These are phyloP conservation scores for Phyllosticta citriasiana DNA, from an alignment of 2,329 filamentous ascomycete species.

Conservation along the genomic window DNA sequence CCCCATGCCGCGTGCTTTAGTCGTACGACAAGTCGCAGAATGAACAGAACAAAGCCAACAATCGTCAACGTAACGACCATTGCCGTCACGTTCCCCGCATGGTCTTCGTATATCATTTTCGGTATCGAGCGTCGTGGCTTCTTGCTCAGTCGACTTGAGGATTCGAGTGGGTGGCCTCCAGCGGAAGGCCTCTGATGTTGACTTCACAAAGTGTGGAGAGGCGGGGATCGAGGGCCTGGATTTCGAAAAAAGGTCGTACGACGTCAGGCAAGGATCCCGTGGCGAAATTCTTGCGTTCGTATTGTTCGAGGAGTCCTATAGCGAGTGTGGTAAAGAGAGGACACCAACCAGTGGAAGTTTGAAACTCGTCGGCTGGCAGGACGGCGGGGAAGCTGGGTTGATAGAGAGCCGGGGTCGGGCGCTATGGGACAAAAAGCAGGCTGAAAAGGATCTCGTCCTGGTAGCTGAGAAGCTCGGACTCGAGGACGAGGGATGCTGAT, in stretches of 20 bases:
- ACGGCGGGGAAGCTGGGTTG: neutral
- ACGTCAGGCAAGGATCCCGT: neutral
- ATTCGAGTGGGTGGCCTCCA: neutral
- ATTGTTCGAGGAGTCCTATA: neutral
- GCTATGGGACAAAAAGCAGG: neutral
- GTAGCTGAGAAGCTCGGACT: neutral
- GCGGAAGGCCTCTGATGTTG: neutral
- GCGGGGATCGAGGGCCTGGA: neutral
- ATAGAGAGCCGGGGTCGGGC: neutral
- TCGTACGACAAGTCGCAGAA: conserved; percentile 15
- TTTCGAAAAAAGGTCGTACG: neutral
- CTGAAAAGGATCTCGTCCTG: neutral
- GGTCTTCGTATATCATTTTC: conserved; percentile 6
- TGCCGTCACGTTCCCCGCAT: conserved; percentile 15
- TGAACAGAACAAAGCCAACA: conserved; percentile 14
- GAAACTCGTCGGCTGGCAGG: neutral
- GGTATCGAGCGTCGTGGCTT: neutral
- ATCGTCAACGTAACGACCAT: conserved; percentile 14
- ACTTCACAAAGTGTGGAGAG: neutral
- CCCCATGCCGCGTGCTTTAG: conserved; percentile 18
- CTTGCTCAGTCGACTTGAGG: neutral
- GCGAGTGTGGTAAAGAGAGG: neutral
- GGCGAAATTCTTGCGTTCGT: neutral
- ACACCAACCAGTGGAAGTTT: neutral
- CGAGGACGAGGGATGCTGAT: neutral